These are phyloP conservation scores for Cutaneotrichosporon dermatis DNA, from an alignment of 1,284 basidiomycete species.

Conservation along the genomic window DNA sequence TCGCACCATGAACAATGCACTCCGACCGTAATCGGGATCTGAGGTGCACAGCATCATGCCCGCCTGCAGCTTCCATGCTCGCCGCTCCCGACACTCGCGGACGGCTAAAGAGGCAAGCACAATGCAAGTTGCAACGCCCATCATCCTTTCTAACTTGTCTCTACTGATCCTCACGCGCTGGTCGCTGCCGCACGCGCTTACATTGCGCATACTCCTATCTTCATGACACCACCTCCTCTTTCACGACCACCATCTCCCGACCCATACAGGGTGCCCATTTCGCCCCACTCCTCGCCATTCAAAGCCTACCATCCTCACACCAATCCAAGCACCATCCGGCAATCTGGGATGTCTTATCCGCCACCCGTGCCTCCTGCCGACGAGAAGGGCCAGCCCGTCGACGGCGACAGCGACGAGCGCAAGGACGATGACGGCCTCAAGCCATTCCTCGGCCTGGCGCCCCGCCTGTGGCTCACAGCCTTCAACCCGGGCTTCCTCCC, in stretches of 20 bases:
- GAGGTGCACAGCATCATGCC: no score
- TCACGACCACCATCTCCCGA: no score
- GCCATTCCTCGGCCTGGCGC: constrained; percentile 75
- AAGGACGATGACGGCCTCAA: neutral
- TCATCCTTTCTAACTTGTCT: neutral
- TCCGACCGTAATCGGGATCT: neutral
- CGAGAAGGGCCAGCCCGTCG: neutral
- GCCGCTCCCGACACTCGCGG: neutral
- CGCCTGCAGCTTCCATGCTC: neutral
- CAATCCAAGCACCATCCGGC: no score
- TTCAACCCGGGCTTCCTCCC: constrained; percentile 64
- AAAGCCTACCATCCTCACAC: no score
- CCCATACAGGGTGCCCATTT: no score
- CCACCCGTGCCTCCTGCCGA: neutral
- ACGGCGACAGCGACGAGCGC: neutral
- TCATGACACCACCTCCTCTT: neutral
- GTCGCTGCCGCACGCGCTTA: neutral
- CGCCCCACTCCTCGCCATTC: no score
- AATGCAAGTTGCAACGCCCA: neutral
- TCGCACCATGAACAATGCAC: neutral
- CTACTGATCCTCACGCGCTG: no score
- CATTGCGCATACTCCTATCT: neutral
- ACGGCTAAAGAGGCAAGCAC: neutral
- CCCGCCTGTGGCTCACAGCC: constrained; percentile 78
- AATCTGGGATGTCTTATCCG: neutral